Base-by-base conservation (phyloP, 1,284 basidiomycete species). In the Apiotrichum sp. region DNA sequence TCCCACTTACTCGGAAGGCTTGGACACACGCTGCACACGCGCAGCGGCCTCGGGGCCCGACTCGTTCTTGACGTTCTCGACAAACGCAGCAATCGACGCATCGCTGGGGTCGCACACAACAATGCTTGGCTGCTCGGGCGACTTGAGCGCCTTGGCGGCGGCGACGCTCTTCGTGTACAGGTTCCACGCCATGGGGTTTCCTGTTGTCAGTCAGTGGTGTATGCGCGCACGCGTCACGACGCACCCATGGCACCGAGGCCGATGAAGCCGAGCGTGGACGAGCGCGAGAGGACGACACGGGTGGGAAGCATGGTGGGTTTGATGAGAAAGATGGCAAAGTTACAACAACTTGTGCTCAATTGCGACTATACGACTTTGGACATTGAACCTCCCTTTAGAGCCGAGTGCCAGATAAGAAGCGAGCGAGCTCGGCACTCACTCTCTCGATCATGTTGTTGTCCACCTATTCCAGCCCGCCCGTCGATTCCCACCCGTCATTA, bases 221-320 rank as follows among this genome's bases (percentile, higher is more conserved):
- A 41, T 9, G 7, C 32, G 29, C 1, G 35, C 3, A 22, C 22
- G 22, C 22, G 22, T 22, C 22, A 22, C 22, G 6, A 55, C 66
- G 56, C 51, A 67, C 70, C 72, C 72, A 74, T 74, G 32, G 69
- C 69, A 39, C 72, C 72, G 31, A 74, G 66, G 50, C 72, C 72
- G 51, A 74, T 70, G 69, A 70, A 74, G 51, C 71, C 72, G 50
- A 70, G 67, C 0, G 70, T 70, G 29, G 65, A 56, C 9, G 61
- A 58, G 47, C 72, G 61, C 6, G 62, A 62, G 42, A 65, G 64
- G 16, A 59, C 45, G 10, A 50, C n/a, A 14, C 48, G 31, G n/a
- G 69, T 62, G 6, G 67, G 59, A 32, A 63, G 44, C 71, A 73
- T 73, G 50, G 32, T 63, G 50, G 13, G 22, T 22, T 22, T 22